Base-by-base conservation (phyloP, 441 rosid species). In the Omphalea diandra region DNA sequence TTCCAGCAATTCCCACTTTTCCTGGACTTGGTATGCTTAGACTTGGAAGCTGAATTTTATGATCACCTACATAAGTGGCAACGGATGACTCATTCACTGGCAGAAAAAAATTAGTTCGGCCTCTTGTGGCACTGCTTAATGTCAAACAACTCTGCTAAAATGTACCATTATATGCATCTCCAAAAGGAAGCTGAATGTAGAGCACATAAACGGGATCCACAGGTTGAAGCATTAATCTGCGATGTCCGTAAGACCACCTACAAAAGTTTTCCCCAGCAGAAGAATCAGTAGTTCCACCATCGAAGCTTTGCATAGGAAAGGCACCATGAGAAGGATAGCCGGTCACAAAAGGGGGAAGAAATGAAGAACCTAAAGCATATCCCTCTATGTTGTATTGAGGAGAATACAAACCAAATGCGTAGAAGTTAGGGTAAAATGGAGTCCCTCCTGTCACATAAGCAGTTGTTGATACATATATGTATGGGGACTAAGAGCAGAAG, bases 331-430 rank as follows among this genome's bases (percentile, higher is more conserved):
- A 77, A 72, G 86, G 85, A 76, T 82, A 82, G 70, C 86, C 85
- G 55, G 87, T 68, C 41, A 84, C 22, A 75, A 69, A 81, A 24
- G 85, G 82, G 38, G 87, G 83, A 69, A 73, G 63, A 65, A 80
- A 71, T 53, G 83, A 63, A 38, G 88, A 68, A 66, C 71, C 80
- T 50, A 80, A 40, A n/a, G 83, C 35, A 73, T 84, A 88, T 20
- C 86, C 77, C 40, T 87, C 89, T 62, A 74, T 36, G 58, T 85
- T 75, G 77, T 85, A 87, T 61, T 77, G 93, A 29, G 86, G 86
- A 74, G 86, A 67, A 75, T 78, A 85, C 32, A 81, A 58, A 55
- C 86, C 67, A 14, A 85, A 79, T 33, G 71, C 76, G 75, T 79
- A 78, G 47, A 81, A 74, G 71, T 78, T 75, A 53, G 84, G 77